Evolutionary conservation across 1,284 basidiomycete genomes (phyloP).

Genomic region (Takashimella tepidaria): DNA sequence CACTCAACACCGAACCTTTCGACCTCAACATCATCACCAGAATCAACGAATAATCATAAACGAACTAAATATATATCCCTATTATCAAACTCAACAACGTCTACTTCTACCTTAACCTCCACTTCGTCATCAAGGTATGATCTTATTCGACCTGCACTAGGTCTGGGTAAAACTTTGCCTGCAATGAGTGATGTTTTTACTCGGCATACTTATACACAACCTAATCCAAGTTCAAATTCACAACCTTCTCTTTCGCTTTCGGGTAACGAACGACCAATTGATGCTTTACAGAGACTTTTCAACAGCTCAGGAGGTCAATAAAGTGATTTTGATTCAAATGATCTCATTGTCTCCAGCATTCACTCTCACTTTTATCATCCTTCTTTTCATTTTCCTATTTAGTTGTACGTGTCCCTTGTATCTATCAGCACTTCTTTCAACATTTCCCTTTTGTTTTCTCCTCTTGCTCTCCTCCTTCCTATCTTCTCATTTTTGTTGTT

Average conservation of each 20-base stretch:
- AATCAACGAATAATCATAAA: no score
- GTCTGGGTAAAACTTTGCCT: not conserved
- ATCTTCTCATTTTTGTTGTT: not conserved
- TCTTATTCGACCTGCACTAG: not conserved
- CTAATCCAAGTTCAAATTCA: not conserved
- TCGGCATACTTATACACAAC: no score
- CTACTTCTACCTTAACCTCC: conserved; percentile 5
- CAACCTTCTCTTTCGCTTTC: not conserved
- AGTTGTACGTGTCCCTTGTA: not conserved
- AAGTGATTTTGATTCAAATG: no score
- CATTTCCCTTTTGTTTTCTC: not conserved
- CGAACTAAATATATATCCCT: no score
- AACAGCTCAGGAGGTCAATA: not conserved
- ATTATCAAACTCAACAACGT: not conserved
- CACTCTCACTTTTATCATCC: no score
- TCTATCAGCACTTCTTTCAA: not conserved
- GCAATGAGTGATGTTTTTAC: no score
- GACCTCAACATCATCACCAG: no score
- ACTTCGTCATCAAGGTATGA: conserved; percentile 14
- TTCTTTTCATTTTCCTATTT: not conserved
- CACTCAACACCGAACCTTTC: no score
- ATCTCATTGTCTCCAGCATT: no score
- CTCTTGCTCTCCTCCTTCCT: not conserved
- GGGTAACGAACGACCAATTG: conserved; percentile 1
- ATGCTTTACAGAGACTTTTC: not conserved